Evolutionary conservation across 495 filamentous ascomycete species (phyloP), one percentile per base, ranked within the genome.

Genomic region (Lasiosphaeriaceae sp.): DNA sequence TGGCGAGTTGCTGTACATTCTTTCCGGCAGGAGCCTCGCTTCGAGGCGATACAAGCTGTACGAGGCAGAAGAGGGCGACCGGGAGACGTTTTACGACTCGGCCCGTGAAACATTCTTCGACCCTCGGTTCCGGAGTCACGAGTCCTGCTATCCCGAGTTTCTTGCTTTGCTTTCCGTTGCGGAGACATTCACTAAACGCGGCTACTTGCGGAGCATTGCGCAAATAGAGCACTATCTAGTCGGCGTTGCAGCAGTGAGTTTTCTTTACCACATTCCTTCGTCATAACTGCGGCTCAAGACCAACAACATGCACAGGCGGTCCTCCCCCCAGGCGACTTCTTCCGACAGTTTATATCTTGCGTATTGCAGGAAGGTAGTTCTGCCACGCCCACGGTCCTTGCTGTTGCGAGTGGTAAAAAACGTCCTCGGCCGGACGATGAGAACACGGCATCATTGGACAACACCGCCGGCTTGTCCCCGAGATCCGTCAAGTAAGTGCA

Each of bases 221-320:
- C 43, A 56, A 11, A 56, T 56, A 26, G 34, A 56, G 31, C 46
- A 47, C 31, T 56, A 56, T 20, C 14, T 56, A n/a, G 35, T 35
- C n/a, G 21, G 53, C 11, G 44, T 48, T 2, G 53, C 53, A 37
- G 19, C 17, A 9, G 43, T 56, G 21, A 47, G 19, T 21, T 3
- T 17, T 24, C 16, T 43, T 17, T n/a, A 43, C 5, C 5, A n/a
- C 1, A 43, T 43, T 5, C 12, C n/a, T n/a, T n/a, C n/a, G n/a
- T n/a, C n/a, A n/a, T n/a, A n/a, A 17, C n/a, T 43, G 14, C n/a
- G n/a, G n/a, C n/a, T n/a, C 39, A 43, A 2, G 12, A 11, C n/a
- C 39, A 43, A 43, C 8, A 43, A 7, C 14, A 17, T 43, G 4
- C 39, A 2, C 39, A 43, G 39, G 39, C 39, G 16, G 39, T 43